Percentiles rank a stretch among this genome's conserved stretches.
Conservation (phyloP, 23 red algal genomes). For the Gracilaria caudata region DNA sequence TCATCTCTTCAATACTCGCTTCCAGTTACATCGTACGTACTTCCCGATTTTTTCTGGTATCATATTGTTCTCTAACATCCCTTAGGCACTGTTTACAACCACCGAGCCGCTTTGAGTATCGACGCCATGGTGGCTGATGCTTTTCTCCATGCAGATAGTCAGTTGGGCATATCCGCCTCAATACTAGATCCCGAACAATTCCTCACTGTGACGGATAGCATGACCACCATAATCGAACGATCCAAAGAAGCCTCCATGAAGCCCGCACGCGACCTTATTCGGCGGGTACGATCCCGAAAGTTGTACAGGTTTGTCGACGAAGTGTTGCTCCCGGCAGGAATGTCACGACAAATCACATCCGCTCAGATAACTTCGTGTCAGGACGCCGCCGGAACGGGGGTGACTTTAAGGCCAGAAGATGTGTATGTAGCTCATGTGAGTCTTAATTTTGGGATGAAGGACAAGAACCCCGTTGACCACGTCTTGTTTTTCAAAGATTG, state of each 20-base stretch:
- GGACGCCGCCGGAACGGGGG: slow-evolving; percentile 43
- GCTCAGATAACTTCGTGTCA: slow-evolving; percentile 79
- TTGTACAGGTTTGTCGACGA: slow-evolving; percentile 93
- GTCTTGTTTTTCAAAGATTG: slow-evolving; percentile 84
- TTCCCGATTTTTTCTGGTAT: neutral
- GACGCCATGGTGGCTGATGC: slow-evolving; percentile 89
- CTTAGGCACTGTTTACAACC: slow-evolving; percentile 81
- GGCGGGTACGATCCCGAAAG: slow-evolving; percentile 65
- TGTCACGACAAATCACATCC: slow-evolving; percentile 39
- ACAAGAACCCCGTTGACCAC: slow-evolving; percentile 89
- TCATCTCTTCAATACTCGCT: slow-evolving; percentile 89
- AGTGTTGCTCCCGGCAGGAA: slow-evolving; percentile 63
- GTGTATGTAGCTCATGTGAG: slow-evolving; percentile 79
- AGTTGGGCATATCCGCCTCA: slow-evolving; percentile 68
- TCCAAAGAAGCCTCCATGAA: slow-evolving; percentile 66
- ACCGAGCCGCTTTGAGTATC: slow-evolving; percentile 78
- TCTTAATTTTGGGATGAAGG: slow-evolving; percentile 87
- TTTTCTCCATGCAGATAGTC: slow-evolving; percentile 80
- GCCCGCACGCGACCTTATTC: slow-evolving; percentile 67
- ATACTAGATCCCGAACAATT: slow-evolving; percentile 76
- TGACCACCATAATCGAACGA: slow-evolving; percentile 79
- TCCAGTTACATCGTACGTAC: slow-evolving; percentile 85
- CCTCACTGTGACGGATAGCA: slow-evolving; percentile 73
- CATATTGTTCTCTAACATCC: neutral
- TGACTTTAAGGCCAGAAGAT: slow-evolving; percentile 88